Evolutionary conservation across 2,329 filamentous ascomycete genomes (phyloP).

Genomic region (Gyromitra esculenta): DNA sequence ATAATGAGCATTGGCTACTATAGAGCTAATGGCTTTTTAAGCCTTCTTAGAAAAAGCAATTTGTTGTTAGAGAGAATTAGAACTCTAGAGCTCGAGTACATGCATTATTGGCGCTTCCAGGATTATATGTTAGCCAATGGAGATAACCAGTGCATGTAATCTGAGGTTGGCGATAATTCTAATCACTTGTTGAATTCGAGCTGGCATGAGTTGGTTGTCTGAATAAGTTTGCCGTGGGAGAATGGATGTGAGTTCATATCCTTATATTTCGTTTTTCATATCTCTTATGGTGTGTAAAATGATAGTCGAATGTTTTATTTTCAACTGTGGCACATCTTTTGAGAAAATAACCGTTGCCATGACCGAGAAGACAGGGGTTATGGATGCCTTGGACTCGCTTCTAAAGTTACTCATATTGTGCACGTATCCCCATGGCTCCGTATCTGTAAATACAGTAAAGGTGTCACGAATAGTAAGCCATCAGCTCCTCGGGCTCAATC

Average conservation of each 20-base stretch:
- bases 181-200: background rate
- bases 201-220: background rate
- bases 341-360: background rate
- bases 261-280: background rate
- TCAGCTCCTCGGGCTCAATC: background rate
- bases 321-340: background rate
- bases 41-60: constrained; percentile 1
- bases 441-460: background rate
- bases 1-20: background rate
- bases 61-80: background rate
- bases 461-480: background rate
- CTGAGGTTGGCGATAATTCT: background rate
- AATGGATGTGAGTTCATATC: background rate
- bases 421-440: background rate
- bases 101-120: background rate
- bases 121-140: background rate
- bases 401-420: background rate
- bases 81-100: background rate
- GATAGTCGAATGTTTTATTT: background rate
- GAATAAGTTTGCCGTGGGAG: background rate
- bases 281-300: background rate
- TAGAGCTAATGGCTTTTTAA: background rate
- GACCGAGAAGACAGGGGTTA: background rate
- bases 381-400: background rate
- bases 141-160: background rate